A percentile compares a stretch with the other conserved stretches of the same genome.
Conservation (phyloP, 2,329 filamentous ascomycete genomes). For the Trichoderma simmonsii region DNA sequence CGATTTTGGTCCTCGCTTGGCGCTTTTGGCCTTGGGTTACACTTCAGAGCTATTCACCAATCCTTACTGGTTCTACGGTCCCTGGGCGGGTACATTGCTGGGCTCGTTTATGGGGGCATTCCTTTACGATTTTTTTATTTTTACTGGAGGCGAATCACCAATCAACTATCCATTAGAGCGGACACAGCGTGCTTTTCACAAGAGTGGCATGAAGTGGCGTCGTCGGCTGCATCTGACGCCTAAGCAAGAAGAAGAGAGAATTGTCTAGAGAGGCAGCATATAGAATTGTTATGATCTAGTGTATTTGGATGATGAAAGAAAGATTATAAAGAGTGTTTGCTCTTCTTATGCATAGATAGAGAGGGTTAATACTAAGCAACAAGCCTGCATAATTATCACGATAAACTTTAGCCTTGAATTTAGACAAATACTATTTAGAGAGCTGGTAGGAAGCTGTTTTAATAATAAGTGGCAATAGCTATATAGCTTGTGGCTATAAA, state of each 20-base stretch:
- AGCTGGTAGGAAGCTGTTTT: not conserved
- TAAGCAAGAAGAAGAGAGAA: not conserved
- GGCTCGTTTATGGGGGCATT: not conserved
- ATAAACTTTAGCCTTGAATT: not conserved
- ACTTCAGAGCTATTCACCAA: not conserved
- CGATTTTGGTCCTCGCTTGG: not conserved
- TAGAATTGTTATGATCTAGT: not conserved
- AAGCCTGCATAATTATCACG: not conserved
- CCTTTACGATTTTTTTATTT: slow-evolving; percentile 7
- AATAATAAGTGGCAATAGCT: not conserved
- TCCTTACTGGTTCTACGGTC: not conserved
- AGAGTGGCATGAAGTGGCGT: slow-evolving; percentile 2
- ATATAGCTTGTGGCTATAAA: not conserved
- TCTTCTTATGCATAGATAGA: not conserved
- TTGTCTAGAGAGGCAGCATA: not conserved
- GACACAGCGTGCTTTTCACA: not conserved
- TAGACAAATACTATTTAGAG: not conserved
- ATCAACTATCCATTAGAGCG: slow-evolving; percentile 7
- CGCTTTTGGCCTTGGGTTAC: not conserved
- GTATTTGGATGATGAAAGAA: not conserved
- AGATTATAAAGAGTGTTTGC: not conserved
- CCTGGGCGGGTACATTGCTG: not conserved
- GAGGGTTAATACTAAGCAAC: not conserved
- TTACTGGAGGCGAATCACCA: not conserved
- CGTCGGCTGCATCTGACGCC: not conserved